A percentile compares a stretch with the other conserved stretches of the same genome.
Conservation (phyloP, 371 early-diverging fungal species). For the Basidiobolus meristosporus region DNA sequence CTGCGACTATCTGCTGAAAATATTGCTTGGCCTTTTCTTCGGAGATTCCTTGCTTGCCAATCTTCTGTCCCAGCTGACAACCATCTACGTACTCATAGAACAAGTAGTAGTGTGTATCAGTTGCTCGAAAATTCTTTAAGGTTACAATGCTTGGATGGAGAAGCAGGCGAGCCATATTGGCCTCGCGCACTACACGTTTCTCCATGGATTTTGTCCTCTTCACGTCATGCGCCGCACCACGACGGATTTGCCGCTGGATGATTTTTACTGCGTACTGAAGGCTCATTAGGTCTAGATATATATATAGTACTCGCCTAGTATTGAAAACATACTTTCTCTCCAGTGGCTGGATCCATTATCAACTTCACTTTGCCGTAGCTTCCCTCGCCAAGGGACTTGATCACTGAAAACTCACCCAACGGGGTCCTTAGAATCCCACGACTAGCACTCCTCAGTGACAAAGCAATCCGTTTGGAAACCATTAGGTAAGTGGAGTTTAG, state of each 20-base stretch:
- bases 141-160: conserved; percentile 3
- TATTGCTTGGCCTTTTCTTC: conserved; percentile 2
- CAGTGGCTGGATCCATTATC: background rate
- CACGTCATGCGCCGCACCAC: too few species aligned
- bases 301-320: background rate
- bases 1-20: conserved; percentile 3
- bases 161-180: conserved; percentile 4
- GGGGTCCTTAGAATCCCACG: too few species aligned
- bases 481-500: too few species aligned
- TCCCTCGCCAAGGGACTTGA: conserved; percentile 4
- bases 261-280: conserved; percentile 5
- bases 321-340: conserved; percentile 2
- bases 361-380: conserved; percentile 6
- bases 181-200: conserved; percentile 3
- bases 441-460: too few species aligned
- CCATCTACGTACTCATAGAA: conserved; percentile 4
- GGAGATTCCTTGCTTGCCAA: conserved; percentile 2
- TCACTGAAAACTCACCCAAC: conserved; percentile 4
- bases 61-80: conserved; percentile 2
- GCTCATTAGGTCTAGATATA: background rate
- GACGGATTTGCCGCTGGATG: too few species aligned
- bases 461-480: too few species aligned
- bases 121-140: conserved; percentile 2
- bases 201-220: conserved; percentile 3
- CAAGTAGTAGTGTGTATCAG: conserved; percentile 3